These are phyloP conservation scores for Acer saccharum DNA, from an alignment of 345 rosid genomes.

Conservation along the genomic window DNA sequence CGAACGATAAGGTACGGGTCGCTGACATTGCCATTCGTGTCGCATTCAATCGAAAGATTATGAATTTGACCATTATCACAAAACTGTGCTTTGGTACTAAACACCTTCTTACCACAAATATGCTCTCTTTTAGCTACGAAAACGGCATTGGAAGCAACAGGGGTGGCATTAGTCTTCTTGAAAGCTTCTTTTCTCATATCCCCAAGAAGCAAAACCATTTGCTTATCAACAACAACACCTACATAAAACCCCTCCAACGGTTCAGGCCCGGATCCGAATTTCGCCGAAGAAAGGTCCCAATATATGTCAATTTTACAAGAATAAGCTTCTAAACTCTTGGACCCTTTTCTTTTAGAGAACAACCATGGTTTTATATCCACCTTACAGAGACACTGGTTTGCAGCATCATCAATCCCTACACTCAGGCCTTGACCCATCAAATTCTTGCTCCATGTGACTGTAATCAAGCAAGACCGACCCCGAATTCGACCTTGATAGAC, in stretches of 20 bases:
- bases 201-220: conserved; percentile 82
- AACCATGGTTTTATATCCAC: conserved; percentile 95
- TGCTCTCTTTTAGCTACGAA: conserved; percentile 82
- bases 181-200: conserved; percentile 89
- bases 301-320: conserved; percentile 65
- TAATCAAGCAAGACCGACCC: conserved; percentile 69
- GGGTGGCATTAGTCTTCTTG: conserved; percentile 60
- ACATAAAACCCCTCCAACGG: conserved; percentile 85
- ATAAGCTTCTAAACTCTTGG: conserved; percentile 72
- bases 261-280: conserved; percentile 88
- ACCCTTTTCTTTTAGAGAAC: conserved; percentile 92
- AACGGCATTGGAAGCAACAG: conserved; percentile 44
- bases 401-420: conserved; percentile 71
- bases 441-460: conserved; percentile 81
- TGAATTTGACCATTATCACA: conserved; percentile 63
- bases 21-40: conserved; percentile 34
- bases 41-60: conserved; percentile 73
- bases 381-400: conserved; percentile 80
- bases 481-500: conserved; percentile 72
- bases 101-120: conserved; percentile 71
- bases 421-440: conserved; percentile 92
- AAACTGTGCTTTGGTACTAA: conserved; percentile 72
- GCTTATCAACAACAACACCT: conserved; percentile 67
- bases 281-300: conserved; percentile 88
- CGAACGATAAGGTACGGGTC: conserved; percentile 78